phyloP scores from a whole-genome alignment of 2,329 filamentous ascomycete species.

The Emergomyces africanus region DNA sequence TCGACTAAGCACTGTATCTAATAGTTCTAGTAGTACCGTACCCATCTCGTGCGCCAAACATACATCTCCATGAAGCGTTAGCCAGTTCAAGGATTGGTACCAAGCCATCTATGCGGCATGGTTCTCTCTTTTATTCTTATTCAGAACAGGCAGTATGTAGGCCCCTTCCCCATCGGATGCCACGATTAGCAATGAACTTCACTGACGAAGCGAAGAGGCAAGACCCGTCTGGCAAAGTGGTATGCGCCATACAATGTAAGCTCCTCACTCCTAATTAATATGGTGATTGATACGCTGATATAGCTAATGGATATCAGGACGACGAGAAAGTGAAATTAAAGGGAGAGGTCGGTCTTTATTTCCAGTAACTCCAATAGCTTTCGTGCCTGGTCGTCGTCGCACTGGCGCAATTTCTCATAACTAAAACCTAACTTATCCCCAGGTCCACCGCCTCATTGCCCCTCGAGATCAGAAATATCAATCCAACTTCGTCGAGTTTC shows the following conservation, averaged over 20 bases:
- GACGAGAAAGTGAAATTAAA: slow-evolving; percentile 99
- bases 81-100: background rate
- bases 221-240: slow-evolving; percentile 97
- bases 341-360: slow-evolving; percentile 58
- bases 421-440: slow-evolving; percentile 1
- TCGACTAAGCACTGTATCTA: background rate
- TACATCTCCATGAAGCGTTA: background rate
- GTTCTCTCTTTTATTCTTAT: slow-evolving; percentile 82
- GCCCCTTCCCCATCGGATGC: slow-evolving; percentile 5
- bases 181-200: slow-evolving; percentile 7
- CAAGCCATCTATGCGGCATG: slow-evolving; percentile 21
- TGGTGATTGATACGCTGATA: background rate
- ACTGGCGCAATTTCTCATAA: background rate
- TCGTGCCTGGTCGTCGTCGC: background rate
- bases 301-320: slow-evolving; percentile 41
- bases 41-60: background rate
- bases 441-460: slow-evolving; percentile 94
- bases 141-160: slow-evolving; percentile 69
- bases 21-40: too few relatives aligned
- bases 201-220: slow-evolving; percentile 52
- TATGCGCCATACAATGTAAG: slow-evolving; percentile 83
- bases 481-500: slow-evolving; percentile 93
- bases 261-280: background rate
- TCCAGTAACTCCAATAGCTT: too few relatives aligned
- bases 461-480: slow-evolving; percentile 99